These are phyloP conservation scores for Calocera cornea DNA, from an alignment of 768 basidiomycete species.

Conservation along the genomic window DNA sequence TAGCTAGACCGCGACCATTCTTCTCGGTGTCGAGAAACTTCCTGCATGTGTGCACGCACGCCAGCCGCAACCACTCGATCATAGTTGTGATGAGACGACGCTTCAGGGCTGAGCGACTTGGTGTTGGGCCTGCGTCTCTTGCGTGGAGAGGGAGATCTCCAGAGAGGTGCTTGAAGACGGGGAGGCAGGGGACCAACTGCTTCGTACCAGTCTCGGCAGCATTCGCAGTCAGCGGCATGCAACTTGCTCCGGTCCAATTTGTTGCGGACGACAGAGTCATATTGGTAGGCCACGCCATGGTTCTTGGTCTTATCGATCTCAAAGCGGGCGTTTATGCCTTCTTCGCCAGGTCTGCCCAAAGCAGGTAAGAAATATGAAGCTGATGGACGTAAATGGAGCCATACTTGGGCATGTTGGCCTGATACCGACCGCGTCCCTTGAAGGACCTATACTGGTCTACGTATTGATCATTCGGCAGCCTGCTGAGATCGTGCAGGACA, in stretches of 20 bases:
- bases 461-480: conserved; percentile 17
- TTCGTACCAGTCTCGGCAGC: conserved; percentile 74
- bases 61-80: conserved; percentile 19
- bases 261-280: conserved; percentile 60
- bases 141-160: conserved; percentile 44
- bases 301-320: conserved; percentile 55
- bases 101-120: conserved; percentile 18
- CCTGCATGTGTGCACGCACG: conserved; percentile 44
- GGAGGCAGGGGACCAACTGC: conserved; percentile 58
- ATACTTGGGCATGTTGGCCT: conserved; percentile 12
- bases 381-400: conserved; percentile 9
- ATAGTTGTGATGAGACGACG: conserved; percentile 22
- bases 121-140: conserved; percentile 15
- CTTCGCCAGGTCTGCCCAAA: conserved; percentile 20
- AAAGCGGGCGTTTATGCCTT: conserved; percentile 49
- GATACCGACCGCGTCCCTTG: conserved; percentile 51
- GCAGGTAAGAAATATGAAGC: conserved; percentile 5
- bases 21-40: conserved; percentile 58
- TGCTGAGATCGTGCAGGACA: conserved; percentile 15
- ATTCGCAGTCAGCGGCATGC: conserved; percentile 68
- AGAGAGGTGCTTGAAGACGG: conserved; percentile 52
- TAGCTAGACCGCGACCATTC: conserved; percentile 58
- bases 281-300: conserved; percentile 51
- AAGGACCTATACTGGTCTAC: conserved; percentile 15
- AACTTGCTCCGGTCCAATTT: conserved; percentile 50